phyloP scores from a whole-genome alignment of 129 eudicot species.

The Glebionis coronaria region DNA sequence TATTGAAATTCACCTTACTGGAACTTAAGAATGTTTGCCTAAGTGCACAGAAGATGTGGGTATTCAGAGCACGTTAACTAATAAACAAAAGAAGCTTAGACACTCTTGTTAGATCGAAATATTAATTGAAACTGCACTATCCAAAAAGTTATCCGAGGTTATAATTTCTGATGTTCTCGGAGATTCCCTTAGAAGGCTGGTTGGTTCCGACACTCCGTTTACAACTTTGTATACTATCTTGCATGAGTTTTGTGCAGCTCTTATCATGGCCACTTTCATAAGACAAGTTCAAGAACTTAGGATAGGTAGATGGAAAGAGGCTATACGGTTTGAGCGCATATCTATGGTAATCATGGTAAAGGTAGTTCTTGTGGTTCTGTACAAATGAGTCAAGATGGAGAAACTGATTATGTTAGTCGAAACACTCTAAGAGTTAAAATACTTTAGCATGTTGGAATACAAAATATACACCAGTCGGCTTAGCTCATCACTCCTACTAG shows the following conservation, averaged over 20 bases:
- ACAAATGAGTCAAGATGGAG: constrained; percentile 76
- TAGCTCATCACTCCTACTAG: too few relatives aligned
- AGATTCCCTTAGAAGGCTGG: constrained; percentile 97
- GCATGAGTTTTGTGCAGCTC: constrained; percentile 88
- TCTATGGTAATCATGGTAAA: constrained; percentile 59
- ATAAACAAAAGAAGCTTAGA: constrained; percentile 80
- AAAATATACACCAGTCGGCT: constrained; percentile 47
- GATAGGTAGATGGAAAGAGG: constrained; percentile 93
- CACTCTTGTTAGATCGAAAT: constrained; percentile 74
- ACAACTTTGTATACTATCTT: constrained; percentile 67
- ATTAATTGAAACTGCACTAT: constrained; percentile 76
- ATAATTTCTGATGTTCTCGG: constrained; percentile 83
- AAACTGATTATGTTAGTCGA: constrained; percentile 56
- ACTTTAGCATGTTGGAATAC: constrained; percentile 83
- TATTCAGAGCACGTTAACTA: constrained; percentile 59
- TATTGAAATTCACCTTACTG: constrained; percentile 82
- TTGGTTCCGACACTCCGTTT: constrained; percentile 83
- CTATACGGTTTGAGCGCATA: constrained; percentile 90
- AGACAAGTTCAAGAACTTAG: constrained; percentile 87
- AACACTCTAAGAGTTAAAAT: constrained; percentile 83
- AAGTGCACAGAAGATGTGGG: constrained; percentile 94
- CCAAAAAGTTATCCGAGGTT: constrained; percentile 79
- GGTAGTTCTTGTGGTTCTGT: constrained; percentile 51
- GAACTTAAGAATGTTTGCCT: constrained; percentile 82
- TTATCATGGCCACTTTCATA: constrained; percentile 89